Conservation (phyloP, 179 eudicot species). For the Carnegiea gigantea region DNA sequence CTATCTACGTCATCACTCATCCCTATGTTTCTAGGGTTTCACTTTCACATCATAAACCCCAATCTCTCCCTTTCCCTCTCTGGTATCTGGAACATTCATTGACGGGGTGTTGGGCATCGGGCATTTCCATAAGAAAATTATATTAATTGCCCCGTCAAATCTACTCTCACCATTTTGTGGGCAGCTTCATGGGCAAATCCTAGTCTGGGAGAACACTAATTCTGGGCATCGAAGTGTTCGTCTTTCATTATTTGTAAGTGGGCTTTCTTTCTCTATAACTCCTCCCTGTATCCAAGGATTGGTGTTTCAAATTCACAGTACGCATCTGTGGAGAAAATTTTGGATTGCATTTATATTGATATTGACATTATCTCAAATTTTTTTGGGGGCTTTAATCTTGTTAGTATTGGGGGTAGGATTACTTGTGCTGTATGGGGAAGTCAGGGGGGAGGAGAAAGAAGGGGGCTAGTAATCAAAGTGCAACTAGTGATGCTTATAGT, state of each 20-base stretch:
- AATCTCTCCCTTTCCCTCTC: slow-evolving; percentile 7
- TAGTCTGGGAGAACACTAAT: slow-evolving; percentile 7
- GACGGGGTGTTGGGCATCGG: not conserved
- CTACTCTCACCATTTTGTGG: slow-evolving; percentile 8
- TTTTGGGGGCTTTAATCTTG: not conserved
- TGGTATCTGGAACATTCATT: not conserved
- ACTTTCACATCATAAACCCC: slow-evolving; percentile 22
- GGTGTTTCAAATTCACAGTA: not conserved
- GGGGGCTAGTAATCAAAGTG: slow-evolving; percentile 47
- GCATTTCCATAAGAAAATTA: not conserved
- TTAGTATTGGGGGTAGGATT: not conserved
- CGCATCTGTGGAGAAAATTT: not conserved
- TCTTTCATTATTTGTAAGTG: slow-evolving; percentile 37
- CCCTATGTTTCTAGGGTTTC: slow-evolving; percentile 25
- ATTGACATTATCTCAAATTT: not conserved
- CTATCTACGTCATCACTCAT: not conserved
- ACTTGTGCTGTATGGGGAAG: slow-evolving; percentile 62
- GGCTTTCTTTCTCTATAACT: not conserved
- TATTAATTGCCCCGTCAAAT: not conserved
- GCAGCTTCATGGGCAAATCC: not conserved
- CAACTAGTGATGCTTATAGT: slow-evolving; percentile 29
- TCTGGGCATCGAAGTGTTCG: slow-evolving; percentile 19
- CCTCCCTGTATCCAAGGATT: no score
- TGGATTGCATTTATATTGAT: not conserved
- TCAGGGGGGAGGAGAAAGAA: slow-evolving; percentile 93